Base-by-base conservation (phyloP, 768 basidiomycete genomes). In the Harrya chromipes region DNA sequence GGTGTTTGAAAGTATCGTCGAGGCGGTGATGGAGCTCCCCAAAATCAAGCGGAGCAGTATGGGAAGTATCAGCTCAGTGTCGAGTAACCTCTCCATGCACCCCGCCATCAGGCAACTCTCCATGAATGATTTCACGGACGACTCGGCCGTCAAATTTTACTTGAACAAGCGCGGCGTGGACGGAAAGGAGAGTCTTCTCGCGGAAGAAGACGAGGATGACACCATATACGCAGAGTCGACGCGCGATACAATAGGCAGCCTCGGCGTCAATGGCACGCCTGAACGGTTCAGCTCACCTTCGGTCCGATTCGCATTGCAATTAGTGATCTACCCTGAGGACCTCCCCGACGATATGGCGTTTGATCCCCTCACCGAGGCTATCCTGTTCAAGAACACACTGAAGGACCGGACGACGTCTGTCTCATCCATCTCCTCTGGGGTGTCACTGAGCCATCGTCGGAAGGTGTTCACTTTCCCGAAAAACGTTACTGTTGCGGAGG, bases 101-200 rank as follows among this genome's bases (percentile, higher is more conserved):
- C 94, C 95, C 16, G 94, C 97, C 14, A 99, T 98, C 69, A 85
- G 83, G 63, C 90, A 89, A 64, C 73, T 98, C 35, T 83, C 89
- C 39, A 95, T 97, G 92, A 97, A 94, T 60, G 97, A 98, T 65
- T 98, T 94, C 63, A 90, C 90, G 37, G 97, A 99, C 58, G 97
- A 98, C 64, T 93, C 94, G 4, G 85, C 87, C 0, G 94, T 98
- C 70, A 98, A 97, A 69, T 88, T 98, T 69, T 99, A 97, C 70
- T 69, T 98, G 55, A 93, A 97, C 66, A 75, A 90, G 46, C 73
- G 78, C 23, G 61, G 69, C 5, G 65, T 69, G 24, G 70, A 76
- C 8, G 64, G 66, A 14, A 77, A 77, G 38, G 78, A 78, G 44
- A 76, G 70, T 43, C 70, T 72, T 0, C 68, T 73, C 36, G 72